Evolutionary conservation across 2,329 filamentous ascomycete genomes (phyloP), one percentile per base, ranked within the genome.

Genomic region (Coleophoma eucalyptorum): DNA sequence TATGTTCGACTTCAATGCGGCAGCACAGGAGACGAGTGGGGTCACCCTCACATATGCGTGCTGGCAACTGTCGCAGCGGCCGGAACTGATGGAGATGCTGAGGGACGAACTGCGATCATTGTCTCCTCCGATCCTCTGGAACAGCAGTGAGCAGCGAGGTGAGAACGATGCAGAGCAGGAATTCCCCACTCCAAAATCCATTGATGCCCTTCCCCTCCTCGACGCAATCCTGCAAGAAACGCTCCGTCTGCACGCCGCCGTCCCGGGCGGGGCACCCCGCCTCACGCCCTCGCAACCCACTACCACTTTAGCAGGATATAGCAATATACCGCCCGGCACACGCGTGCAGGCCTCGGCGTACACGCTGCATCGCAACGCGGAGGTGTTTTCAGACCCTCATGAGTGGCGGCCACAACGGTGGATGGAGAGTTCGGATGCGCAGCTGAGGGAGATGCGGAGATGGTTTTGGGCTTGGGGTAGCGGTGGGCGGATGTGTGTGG

Each of bases 21-120:
- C 89, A 19, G 85, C 86, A 2, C 87, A 81, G 32, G 88, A 93
- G 62, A 91, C 88, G 0, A 84, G 82, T 3, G 84, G 83, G 2
- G 82, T 90, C 37, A 81, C 79, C 0, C 68, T 89, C 18, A 80
- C 79, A 3, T 89, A 84, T 60, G 65, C 82, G 1, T 69, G 79
- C 32, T 83, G 81, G 68, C 75, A 84, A 48, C 70, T 81, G 16
- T 79, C 76, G 0, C 66, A 67, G 7, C 58, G 62, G 10, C 61
- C 55, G 0, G 54, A 54, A 1, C 59, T 74, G 1, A 72, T 74
- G 49, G 20, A 55, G 0, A 45, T 59, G 5, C 64, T 79, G 2
- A 65, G 69, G n/a, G 48, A 57, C 0, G 72, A 78, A 50, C 65
- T 82, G 0, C 26, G n/a, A 13, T 45, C 43, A 13, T 40, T 53